Percentiles rank a stretch among this genome's conserved stretches.
These are phyloP conservation scores for Ustilago loliicola DNA, from an alignment of 1,284 basidiomycete species.

Conservation along the genomic window DNA sequence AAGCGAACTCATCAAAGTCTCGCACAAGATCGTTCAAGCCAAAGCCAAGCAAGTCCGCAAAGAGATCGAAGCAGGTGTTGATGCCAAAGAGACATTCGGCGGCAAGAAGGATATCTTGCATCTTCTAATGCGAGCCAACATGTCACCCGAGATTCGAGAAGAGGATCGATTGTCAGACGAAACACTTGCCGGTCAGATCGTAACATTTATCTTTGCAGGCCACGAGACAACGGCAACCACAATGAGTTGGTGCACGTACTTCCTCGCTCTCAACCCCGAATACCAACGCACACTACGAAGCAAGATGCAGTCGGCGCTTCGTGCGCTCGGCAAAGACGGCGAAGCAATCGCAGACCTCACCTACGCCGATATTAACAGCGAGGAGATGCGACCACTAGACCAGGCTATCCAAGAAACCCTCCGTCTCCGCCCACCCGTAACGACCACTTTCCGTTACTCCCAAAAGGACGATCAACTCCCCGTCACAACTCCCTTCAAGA, in stretches of 20 bases:
- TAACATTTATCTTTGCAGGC: slow-evolving; percentile 66
- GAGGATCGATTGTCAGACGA: slow-evolving; percentile 52
- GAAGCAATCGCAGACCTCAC: slow-evolving; percentile 44
- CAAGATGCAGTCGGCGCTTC: slow-evolving; percentile 35
- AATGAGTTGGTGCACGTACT: slow-evolving; percentile 62
- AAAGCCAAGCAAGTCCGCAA: slow-evolving; percentile 50
- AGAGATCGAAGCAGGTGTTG: slow-evolving; percentile 46
- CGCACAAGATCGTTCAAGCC: slow-evolving; percentile 42
- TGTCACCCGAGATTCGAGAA: slow-evolving; percentile 47
- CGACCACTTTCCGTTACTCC: slow-evolving; percentile 58
- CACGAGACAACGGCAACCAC: slow-evolving; percentile 66
- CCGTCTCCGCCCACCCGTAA: slow-evolving; percentile 56
- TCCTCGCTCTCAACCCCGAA: slow-evolving; percentile 52
- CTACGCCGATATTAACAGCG: slow-evolving; percentile 54
- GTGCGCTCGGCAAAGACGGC: slow-evolving; percentile 45
- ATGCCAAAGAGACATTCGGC: slow-evolving; percentile 46
- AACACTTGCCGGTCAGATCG: slow-evolving; percentile 58
- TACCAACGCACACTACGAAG: slow-evolving; percentile 54
- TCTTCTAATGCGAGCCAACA: slow-evolving; percentile 52
- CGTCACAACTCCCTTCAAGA: slow-evolving; percentile 49
- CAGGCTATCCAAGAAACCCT: slow-evolving; percentile 60
- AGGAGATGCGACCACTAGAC: slow-evolving; percentile 61
- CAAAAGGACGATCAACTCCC: slow-evolving; percentile 62
- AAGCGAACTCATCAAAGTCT: slow-evolving; percentile 38
- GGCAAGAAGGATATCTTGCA: slow-evolving; percentile 58